Percentiles rank a stretch among this genome's conserved stretches.
phyloP scores from a whole-genome alignment of 352 stramenopile species.

The Halophytophthora polymorphica region DNA sequence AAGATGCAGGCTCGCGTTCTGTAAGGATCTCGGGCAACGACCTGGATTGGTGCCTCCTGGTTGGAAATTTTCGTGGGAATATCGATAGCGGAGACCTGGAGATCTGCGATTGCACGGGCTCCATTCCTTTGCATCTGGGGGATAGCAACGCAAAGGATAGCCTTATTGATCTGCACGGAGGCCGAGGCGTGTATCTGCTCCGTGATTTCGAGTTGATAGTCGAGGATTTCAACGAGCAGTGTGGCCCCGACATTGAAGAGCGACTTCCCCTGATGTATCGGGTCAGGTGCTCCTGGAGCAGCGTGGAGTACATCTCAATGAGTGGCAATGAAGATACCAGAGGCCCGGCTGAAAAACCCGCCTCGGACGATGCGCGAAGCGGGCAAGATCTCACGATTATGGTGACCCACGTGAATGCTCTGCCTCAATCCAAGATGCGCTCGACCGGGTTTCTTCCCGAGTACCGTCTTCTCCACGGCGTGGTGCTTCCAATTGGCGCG shows the following conservation, averaged over 20 bases:
- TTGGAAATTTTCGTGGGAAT: constrained; percentile 34
- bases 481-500: constrained; percentile 23
- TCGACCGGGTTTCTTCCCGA: constrained; percentile 11
- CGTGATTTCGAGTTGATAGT: constrained; percentile 29
- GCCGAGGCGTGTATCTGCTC: constrained; percentile 27
- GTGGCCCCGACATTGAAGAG: constrained; percentile 5
- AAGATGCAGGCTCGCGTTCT: constrained; percentile 1
- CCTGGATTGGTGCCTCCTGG: constrained; percentile 35
- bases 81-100: constrained; percentile 35
- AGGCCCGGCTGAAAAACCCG: constrained; percentile 3
- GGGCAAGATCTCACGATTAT: constrained; percentile 16
- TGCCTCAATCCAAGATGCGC: constrained; percentile 12
- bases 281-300: constrained; percentile 18
- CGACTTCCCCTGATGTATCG: constrained; percentile 18
- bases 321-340: constrained; percentile 6
- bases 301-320: constrained; percentile 26
- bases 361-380: not conserved
- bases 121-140: constrained; percentile 23
- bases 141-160: not conserved
- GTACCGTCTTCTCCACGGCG: constrained; percentile 37
- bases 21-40: constrained; percentile 11
- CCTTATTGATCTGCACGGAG: constrained; percentile 4
- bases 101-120: constrained; percentile 41
- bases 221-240: constrained; percentile 20
- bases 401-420: constrained; percentile 30